These are phyloP conservation scores for Lichtheimia corymbifera DNA, from an alignment of 371 early-diverging fungal genomes.

Conservation along the genomic window DNA sequence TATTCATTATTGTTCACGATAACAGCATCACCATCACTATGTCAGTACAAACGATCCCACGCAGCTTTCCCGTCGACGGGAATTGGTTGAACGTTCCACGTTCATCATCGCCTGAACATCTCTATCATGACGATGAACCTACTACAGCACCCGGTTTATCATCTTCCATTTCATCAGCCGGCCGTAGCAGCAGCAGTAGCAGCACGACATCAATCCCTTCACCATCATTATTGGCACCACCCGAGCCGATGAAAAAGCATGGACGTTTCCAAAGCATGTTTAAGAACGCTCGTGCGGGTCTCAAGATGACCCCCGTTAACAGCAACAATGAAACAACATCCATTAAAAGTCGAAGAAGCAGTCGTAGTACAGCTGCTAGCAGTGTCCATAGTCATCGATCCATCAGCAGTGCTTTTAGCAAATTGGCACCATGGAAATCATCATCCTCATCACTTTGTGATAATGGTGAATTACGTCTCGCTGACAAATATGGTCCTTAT, in stretches of 20 bases:
- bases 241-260: conserved; percentile 41
- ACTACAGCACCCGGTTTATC: conserved; percentile 9
- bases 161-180: conserved; percentile 18
- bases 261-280: conserved; percentile 10
- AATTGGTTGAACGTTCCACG: conserved; percentile 6
- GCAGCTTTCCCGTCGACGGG: not conserved
- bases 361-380: too few relatives aligned
- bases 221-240: conserved; percentile 19
- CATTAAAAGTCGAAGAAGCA: too few relatives aligned
- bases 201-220: conserved; percentile 11
- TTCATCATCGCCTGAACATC: conserved; percentile 12
- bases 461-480: not conserved
- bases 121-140: conserved; percentile 9
- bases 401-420: not conserved
- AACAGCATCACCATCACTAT: not conserved
- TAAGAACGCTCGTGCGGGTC: conserved; percentile 13
- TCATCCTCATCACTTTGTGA: not conserved
- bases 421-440: not conserved
- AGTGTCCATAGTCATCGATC: too few relatives aligned
- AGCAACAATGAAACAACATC: not conserved
- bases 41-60: conserved; percentile 1
- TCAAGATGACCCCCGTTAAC: conserved; percentile 26
- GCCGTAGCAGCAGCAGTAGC: conserved; percentile 22
- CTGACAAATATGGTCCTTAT: conserved; percentile 46
- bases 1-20: too few relatives aligned